phyloP scores from a whole-genome alignment of 208 protist species.

The Phytomonas sp. region DNA sequence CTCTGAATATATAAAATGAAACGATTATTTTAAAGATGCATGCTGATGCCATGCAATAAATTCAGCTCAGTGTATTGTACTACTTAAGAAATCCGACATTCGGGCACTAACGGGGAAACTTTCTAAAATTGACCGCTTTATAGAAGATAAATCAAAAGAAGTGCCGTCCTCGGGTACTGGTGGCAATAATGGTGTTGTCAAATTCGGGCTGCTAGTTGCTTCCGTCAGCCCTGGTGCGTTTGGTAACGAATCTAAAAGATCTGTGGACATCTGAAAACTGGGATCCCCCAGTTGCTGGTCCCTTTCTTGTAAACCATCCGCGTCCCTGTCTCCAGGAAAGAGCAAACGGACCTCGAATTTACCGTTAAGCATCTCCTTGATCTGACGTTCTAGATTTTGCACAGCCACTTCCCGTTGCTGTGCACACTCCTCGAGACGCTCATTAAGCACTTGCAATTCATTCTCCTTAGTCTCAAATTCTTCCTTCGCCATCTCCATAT shows the following conservation, averaged over 20 bases:
- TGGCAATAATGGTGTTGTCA: background rate
- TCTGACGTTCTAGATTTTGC: background rate
- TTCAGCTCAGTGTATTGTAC: background rate
- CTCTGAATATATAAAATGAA: background rate
- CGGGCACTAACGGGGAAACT: background rate
- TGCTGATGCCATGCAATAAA: background rate
- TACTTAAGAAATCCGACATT: background rate
- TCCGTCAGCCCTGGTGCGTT: background rate
- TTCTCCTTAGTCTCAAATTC: background rate
- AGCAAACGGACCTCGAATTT: background rate
- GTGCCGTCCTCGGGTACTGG: background rate
- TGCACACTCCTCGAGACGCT: background rate
- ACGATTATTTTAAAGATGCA: background rate
- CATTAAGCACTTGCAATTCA: background rate
- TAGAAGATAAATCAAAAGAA: background rate
- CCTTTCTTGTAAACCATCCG: background rate
- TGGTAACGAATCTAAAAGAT: background rate
- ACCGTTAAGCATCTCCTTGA: background rate
- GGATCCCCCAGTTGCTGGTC: background rate
- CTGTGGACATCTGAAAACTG: background rate
- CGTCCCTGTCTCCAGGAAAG: background rate
- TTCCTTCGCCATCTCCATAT: slow-evolving; percentile 1
- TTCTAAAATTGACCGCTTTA: background rate
- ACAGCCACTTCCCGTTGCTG: background rate
- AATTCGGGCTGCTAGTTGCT: background rate